Evolutionary conservation across 345 rosid genomes (phyloP).

Genomic region (Physaria fendleri): DNA sequence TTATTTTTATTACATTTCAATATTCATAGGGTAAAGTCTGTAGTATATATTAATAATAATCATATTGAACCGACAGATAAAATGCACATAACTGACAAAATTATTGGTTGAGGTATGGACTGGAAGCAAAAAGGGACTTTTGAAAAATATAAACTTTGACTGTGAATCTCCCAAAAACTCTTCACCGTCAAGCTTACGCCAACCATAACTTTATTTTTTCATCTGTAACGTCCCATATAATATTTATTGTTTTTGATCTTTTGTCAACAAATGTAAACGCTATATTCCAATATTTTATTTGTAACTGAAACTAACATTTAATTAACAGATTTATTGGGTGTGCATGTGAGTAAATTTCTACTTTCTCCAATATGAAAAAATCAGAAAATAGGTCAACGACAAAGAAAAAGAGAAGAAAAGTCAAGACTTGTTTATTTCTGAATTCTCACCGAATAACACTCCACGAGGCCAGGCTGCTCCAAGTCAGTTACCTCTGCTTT

Average conservation of each 20-base stretch:
- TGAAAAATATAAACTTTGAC: slow-evolving; percentile 26
- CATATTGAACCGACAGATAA: slow-evolving; percentile 13
- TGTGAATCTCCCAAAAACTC: slow-evolving; percentile 7
- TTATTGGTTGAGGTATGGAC: slow-evolving; percentile 15
- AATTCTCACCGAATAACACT: slow-evolving; percentile 25
- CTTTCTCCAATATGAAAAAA: slow-evolving; percentile 6
- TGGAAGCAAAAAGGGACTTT: slow-evolving; percentile 19
- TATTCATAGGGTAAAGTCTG: not conserved
- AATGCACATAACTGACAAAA: slow-evolving; percentile 20
- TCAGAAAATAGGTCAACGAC: slow-evolving; percentile 27
- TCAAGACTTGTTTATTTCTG: slow-evolving; percentile 23
- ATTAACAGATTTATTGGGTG: too few relatives aligned
- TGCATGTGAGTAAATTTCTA: not conserved
- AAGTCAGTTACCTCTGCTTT: slow-evolving; percentile 11
- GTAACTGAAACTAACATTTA: too few relatives aligned
- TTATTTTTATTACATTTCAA: not conserved
- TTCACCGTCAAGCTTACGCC: slow-evolving; percentile 29
- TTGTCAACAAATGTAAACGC: too few relatives aligned
- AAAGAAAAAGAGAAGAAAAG: too few relatives aligned
- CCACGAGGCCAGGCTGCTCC: slow-evolving; percentile 32
- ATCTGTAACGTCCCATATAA: too few relatives aligned
- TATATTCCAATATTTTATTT: too few relatives aligned
- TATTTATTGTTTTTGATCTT: too few relatives aligned
- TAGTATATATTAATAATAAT: not conserved
- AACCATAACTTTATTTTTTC: slow-evolving; percentile 11